Conservation (phyloP, 345 rosid genomes). For the Syzygium aqueum region DNA sequence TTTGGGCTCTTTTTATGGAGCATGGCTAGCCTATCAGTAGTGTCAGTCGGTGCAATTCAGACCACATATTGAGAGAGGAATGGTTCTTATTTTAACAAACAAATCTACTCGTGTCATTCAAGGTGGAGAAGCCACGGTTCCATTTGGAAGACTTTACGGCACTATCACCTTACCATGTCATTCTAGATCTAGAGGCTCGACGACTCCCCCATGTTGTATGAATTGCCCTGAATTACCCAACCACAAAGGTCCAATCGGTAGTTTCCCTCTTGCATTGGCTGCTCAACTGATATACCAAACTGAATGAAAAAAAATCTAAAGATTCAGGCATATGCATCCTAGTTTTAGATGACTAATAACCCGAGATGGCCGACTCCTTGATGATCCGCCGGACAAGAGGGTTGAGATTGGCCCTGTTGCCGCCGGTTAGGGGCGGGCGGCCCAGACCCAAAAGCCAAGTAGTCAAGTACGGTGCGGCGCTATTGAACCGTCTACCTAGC, state of each 20-base stretch:
- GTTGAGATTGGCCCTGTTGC: conserved; percentile 25
- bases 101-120: not conserved
- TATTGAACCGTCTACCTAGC: conserved; percentile 46
- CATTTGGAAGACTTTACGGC: not conserved
- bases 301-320: not conserved
- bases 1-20: not conserved
- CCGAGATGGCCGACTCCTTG: conserved; percentile 58
- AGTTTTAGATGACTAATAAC: conserved; percentile 7
- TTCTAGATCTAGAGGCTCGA: too few relatives aligned
- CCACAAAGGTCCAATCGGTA: not conserved
- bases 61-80: not conserved
- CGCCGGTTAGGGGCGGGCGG: conserved; percentile 41
- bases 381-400: conserved; percentile 23
- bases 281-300: not conserved
- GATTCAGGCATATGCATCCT: not conserved
- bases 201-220: not conserved
- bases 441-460: conserved; percentile 1
- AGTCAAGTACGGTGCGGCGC: conserved; percentile 23
- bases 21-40: not conserved
- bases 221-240: conserved; percentile 39
- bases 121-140: not conserved
- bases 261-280: not conserved
- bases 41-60: not conserved
- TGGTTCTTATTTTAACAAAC: not conserved
- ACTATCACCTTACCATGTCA: not conserved